phyloP scores from a whole-genome alignment of 768 basidiomycete genomes.

The Psilocybe tampanensis region DNA sequence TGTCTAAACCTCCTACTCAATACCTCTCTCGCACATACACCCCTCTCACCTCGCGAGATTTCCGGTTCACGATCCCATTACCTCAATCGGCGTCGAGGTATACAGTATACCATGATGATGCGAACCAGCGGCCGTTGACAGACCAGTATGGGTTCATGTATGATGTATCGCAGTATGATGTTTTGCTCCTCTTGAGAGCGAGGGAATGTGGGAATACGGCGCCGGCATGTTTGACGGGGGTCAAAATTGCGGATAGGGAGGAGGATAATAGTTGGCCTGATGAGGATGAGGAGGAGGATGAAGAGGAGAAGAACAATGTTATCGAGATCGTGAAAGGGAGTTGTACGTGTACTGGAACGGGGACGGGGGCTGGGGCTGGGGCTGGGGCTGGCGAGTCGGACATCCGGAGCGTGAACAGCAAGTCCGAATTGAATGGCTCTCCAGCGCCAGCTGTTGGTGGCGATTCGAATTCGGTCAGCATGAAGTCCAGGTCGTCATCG shows the following conservation, averaged over 20 bases:
- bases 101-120: slow-evolving; percentile 52
- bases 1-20: slow-evolving; percentile 81
- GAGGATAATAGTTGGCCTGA: slow-evolving; percentile 81
- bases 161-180: slow-evolving; percentile 80
- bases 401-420: slow-evolving; percentile 12
- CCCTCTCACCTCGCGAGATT: slow-evolving; percentile 71
- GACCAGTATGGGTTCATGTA: slow-evolving; percentile 94
- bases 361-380: too few relatives aligned
- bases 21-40: slow-evolving; percentile 79
- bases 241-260: slow-evolving; percentile 83
- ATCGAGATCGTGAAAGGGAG: slow-evolving; percentile 50
- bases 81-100: slow-evolving; percentile 51
- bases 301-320: slow-evolving; percentile 25
- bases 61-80: slow-evolving; percentile 69
- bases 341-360: slow-evolving; percentile 43
- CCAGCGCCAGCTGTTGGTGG: slow-evolving; percentile 1
- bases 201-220: slow-evolving; percentile 74
- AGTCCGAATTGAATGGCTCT: slow-evolving; percentile 2
- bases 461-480: slow-evolving; percentile 29
- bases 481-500: slow-evolving; percentile 54
- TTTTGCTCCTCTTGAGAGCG: slow-evolving; percentile 73
- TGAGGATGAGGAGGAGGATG: slow-evolving; percentile 43
- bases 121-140: slow-evolving; percentile 63
- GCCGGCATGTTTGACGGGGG: slow-evolving; percentile 84
- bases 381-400: too few relatives aligned